Percentiles rank a stretch among this genome's conserved stretches.
Evolutionary conservation across 2,329 filamentous ascomycete species (phyloP).

Genomic region (Talaromyces sp.): DNA sequence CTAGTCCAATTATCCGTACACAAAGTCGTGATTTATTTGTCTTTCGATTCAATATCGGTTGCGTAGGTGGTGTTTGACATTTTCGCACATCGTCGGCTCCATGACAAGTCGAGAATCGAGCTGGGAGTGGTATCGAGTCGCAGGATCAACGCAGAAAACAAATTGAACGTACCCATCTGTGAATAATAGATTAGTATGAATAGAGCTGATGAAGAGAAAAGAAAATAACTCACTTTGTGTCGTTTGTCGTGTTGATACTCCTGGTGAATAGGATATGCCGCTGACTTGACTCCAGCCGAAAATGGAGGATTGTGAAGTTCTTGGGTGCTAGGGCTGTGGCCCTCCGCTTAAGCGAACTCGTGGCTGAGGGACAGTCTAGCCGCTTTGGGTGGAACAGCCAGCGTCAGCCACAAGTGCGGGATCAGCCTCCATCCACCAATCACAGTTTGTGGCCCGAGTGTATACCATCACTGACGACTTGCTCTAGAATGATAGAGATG

Average conservation of each 20-base stretch:
- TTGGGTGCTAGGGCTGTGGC: conserved; percentile 43
- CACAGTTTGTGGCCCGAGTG: conserved; percentile 8
- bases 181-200: conserved; percentile 21
- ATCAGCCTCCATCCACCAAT: conserved; percentile 15
- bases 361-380: conserved; percentile 29
- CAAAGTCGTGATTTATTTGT: not conserved
- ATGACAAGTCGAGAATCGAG: conserved; percentile 15
- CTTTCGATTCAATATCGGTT: not conserved
- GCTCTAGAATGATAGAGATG: not conserved
- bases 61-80: not conserved
- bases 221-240: conserved; percentile 22
- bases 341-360: conserved; percentile 42
- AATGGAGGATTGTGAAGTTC: conserved; percentile 42
- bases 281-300: conserved; percentile 28
- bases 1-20: not conserved
- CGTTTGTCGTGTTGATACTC: conserved; percentile 45
- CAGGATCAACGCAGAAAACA: not conserved
- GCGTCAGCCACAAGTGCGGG: conserved; percentile 20
- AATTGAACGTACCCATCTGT: conserved; percentile 59
- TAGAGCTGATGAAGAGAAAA: conserved; percentile 22
- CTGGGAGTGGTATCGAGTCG: conserved; percentile 4
- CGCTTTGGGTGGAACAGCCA: conserved; percentile 13
- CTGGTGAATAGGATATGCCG: conserved; percentile 33
- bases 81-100: conserved; percentile 3
- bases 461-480: not conserved